These are phyloP conservation scores for Salvia rosmarinus DNA, from an alignment of 257 asterid genomes.

Conservation along the genomic window DNA sequence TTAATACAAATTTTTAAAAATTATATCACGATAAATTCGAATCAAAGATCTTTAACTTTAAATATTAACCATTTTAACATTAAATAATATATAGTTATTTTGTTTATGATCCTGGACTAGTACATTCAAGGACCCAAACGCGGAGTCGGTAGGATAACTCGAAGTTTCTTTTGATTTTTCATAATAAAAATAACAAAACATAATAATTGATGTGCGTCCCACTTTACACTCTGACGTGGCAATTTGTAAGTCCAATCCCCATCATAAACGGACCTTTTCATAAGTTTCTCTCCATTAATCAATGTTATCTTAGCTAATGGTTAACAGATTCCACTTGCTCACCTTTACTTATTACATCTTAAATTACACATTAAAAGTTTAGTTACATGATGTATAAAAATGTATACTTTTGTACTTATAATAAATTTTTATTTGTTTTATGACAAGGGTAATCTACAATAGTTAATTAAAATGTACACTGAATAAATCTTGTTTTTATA, in stretches of 20 bases:
- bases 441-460: no score
- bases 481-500: no score
- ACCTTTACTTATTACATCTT: not conserved
- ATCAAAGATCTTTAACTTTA: no score
- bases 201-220: conserved; percentile 23
- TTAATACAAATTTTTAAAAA: no score
- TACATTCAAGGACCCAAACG: conserved; percentile 13
- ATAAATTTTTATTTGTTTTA: no score
- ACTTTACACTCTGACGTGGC: conserved; percentile 26
- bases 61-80: no score
- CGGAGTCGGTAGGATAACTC: conserved; percentile 16
- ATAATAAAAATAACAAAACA: not conserved
- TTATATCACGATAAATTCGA: not conserved
- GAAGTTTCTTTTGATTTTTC: not conserved
- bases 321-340: conserved; percentile 15
- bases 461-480: no score
- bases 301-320: not conserved
- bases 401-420: not conserved
- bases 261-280: not conserved
- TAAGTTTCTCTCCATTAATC: not conserved
- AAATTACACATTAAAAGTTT: not conserved
- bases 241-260: conserved; percentile 22
- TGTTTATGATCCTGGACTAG: not conserved
- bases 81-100: not conserved
- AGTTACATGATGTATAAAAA: not conserved